phyloP scores from a whole-genome alignment of 768 basidiomycete species.

The Russula sp. region DNA sequence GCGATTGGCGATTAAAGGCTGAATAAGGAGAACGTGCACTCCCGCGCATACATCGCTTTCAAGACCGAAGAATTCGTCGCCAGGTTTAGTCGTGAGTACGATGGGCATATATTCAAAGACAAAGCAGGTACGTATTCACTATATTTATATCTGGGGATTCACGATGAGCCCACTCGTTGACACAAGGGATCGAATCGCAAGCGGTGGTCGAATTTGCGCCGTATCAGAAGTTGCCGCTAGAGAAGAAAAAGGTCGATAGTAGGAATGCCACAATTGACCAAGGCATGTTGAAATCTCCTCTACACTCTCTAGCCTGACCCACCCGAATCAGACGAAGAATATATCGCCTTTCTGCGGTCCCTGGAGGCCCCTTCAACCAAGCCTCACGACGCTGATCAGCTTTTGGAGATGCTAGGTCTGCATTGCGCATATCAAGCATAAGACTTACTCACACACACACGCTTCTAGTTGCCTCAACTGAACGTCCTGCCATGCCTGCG shows the following conservation, averaged over 20 bases:
- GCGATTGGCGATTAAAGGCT: slow-evolving; percentile 29
- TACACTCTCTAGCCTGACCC: neutral
- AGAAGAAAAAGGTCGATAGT: slow-evolving; percentile 72
- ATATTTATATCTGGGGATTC: neutral
- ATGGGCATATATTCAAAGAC: slow-evolving; percentile 88
- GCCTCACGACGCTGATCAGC: slow-evolving; percentile 48
- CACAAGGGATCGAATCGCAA: slow-evolving; percentile 73
- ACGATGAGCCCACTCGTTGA: neutral
- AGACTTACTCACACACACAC: neutral
- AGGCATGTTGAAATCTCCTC: slow-evolving; percentile 39
- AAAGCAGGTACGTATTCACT: slow-evolving; percentile 61
- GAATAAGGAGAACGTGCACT: slow-evolving; percentile 78
- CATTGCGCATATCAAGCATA: slow-evolving; percentile 1
- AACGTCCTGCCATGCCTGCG: slow-evolving; percentile 55
- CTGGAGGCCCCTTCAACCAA: slow-evolving; percentile 46
- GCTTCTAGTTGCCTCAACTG: slow-evolving; percentile 53
- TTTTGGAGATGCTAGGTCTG: slow-evolving; percentile 55
- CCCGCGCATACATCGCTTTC: slow-evolving; percentile 91
- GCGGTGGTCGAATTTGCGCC: slow-evolving; percentile 94
- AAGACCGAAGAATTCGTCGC: slow-evolving; percentile 64
- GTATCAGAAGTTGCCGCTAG: slow-evolving; percentile 73
- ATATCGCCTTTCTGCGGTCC: slow-evolving; percentile 70
- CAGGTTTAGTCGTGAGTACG: slow-evolving; percentile 73
- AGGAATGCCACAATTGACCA: slow-evolving; percentile 86
- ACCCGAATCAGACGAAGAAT: slow-evolving; percentile 61